Evolutionary conservation across 768 basidiomycete species (phyloP), one percentile per base, ranked within the genome.

Genomic region (Kwoniella europaea): DNA sequence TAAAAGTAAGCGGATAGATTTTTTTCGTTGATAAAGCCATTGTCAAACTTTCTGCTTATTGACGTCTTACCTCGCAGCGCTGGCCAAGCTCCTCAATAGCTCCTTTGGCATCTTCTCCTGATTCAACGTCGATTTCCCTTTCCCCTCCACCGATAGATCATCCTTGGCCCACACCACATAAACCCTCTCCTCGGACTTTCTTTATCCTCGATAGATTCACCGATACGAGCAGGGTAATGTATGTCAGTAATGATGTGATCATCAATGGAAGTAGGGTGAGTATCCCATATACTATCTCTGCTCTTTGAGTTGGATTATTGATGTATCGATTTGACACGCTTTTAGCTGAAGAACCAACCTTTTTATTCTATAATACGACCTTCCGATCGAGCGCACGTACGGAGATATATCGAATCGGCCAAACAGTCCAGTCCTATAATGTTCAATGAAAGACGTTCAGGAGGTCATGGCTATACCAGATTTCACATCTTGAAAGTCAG

Each of bases 181-280:
- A 70, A 27, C 76, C 60, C 10, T 46, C 68, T 4, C 67, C 70
- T 4, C 63, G 80, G 24, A 78, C 76, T 10, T 78, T 75, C 53
- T 75, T 79, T 69, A 65, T 79, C n/a, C n/a, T 82, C 13, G 77
- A 82, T 60, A 53, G 80, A 27, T 82, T 82, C 57, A 80, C 76
- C 2, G 75, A 78, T 35, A 75, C 77, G 5, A 62, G 61, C 27
- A 56, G 71, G 15, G 70, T 82, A 13, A 74, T 76, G 22, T 79
- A 71, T 62, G 72, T 71, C 46, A 79, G 74, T 53, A 82, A 82
- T 58, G 74, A 79, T 46, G 62, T 77, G 6, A 71, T 79, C 41
- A 42, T 75, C 41, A 70, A 73, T 16, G 65, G 70, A 35, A 55
- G 53, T 13, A 65, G 68, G 13, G 76, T 74, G 64, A 73, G 72